Conservation (phyloP, 768 basidiomycete species). For the Tulasnella sp. region DNA sequence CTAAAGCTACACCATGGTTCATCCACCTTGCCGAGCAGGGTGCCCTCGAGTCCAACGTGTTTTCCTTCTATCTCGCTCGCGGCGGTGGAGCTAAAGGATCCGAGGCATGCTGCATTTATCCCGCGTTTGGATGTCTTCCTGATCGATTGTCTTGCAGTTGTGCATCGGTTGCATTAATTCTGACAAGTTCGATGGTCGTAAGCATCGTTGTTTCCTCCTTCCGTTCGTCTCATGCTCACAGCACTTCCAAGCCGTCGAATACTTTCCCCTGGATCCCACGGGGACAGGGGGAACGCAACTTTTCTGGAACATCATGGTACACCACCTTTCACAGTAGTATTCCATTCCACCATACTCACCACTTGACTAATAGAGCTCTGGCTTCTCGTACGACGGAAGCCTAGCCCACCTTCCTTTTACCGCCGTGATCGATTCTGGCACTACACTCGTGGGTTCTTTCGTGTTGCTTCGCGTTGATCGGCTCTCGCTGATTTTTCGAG, state of each 20-base stretch:
- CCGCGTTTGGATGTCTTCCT: not conserved
- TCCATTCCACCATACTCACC: not conserved
- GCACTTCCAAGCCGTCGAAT: not conserved
- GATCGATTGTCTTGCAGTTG: not conserved
- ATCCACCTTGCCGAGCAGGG: slow-evolving; percentile 3
- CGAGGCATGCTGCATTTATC: not conserved
- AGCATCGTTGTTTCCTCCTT: not conserved
- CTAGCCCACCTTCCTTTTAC: not conserved
- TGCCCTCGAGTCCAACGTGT: not conserved
- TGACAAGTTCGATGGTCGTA: not conserved
- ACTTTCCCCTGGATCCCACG: not conserved
- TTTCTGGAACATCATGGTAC: slow-evolving; percentile 5
- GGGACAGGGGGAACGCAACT: not conserved
- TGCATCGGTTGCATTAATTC: slow-evolving; percentile 1
- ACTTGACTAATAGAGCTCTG: not conserved
- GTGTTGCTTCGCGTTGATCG: slow-evolving; percentile 13
- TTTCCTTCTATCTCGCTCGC: slow-evolving; percentile 7
- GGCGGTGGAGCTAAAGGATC: not conserved
- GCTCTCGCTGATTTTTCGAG: slow-evolving; percentile 7
- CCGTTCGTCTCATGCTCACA: not conserved
- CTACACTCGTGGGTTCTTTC: not conserved
- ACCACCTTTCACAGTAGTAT: not conserved
- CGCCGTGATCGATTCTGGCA: slow-evolving; percentile 1
- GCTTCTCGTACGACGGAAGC: not conserved
- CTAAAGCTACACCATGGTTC: not conserved